Conservation (phyloP, 441 rosid genomes). For the Populus hybrid region DNA sequence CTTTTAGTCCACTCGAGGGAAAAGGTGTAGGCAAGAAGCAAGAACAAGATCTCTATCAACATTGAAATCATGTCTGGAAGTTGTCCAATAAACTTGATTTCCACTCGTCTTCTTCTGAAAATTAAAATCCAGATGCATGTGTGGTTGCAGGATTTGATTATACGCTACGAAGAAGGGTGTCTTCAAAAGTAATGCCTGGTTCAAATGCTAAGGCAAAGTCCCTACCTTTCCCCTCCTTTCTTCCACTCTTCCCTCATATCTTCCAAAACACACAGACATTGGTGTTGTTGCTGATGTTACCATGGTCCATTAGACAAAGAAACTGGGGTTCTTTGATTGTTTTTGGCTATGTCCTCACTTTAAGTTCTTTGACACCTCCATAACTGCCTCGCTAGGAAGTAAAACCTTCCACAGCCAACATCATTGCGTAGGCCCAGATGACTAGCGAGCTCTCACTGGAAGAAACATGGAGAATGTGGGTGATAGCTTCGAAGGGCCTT, state of each 20-base stretch:
- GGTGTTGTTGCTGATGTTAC: slow-evolving; percentile 77
- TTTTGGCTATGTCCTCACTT: slow-evolving; percentile 90
- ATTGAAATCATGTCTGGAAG: too few species aligned
- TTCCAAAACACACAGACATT: slow-evolving; percentile 68
- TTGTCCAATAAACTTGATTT: too few species aligned
- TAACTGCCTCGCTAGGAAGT: slow-evolving; percentile 72
- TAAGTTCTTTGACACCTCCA: slow-evolving; percentile 80
- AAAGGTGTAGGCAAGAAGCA: too few species aligned
- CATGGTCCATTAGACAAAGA: slow-evolving; percentile 68
- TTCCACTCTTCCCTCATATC: slow-evolving; percentile 68
- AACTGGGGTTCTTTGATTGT: slow-evolving; percentile 77
- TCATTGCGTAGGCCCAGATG: slow-evolving; percentile 66
- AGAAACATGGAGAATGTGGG: slow-evolving; percentile 82
- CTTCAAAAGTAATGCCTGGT: slow-evolving; percentile 86
- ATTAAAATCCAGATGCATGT: background rate
- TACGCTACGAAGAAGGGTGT: slow-evolving; percentile 75
- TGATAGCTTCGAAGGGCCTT: slow-evolving; percentile 62
- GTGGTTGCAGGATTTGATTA: slow-evolving; percentile 9
- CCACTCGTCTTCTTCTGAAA: background rate
- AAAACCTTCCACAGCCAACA: slow-evolving; percentile 70
- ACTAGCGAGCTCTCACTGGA: slow-evolving; percentile 76
- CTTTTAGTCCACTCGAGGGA: background rate
- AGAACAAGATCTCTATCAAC: too few species aligned
- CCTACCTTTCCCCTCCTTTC: slow-evolving; percentile 61
- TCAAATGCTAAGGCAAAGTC: slow-evolving; percentile 76